These are phyloP conservation scores for Stagonosporopsis rhizophila DNA, from an alignment of 2,329 filamentous ascomycete species.

Conservation along the genomic window DNA sequence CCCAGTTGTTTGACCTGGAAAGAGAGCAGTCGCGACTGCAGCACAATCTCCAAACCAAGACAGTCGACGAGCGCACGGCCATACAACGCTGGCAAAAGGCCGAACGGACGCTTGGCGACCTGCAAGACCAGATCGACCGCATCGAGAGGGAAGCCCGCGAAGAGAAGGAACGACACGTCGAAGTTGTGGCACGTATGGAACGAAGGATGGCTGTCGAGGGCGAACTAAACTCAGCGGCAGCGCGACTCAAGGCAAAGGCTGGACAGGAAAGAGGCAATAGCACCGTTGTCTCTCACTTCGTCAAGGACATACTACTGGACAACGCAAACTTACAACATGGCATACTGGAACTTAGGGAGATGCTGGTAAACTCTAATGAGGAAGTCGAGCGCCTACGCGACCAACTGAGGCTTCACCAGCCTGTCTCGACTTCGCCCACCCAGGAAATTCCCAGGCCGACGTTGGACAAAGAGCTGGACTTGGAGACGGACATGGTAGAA, in stretches of 20 bases:
- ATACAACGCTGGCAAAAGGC: slow-evolving; percentile 85
- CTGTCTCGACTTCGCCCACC: slow-evolving; percentile 53
- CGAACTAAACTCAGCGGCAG: slow-evolving; percentile 80
- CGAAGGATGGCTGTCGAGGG: slow-evolving; percentile 81
- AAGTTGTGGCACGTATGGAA: slow-evolving; percentile 84
- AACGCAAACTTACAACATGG: slow-evolving; percentile 93
- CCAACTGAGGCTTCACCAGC: slow-evolving; percentile 80
- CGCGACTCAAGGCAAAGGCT: slow-evolving; percentile 75
- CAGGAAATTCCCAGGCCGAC: slow-evolving; percentile 53
- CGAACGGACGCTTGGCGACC: slow-evolving; percentile 75
- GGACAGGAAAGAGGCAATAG: slow-evolving; percentile 65
- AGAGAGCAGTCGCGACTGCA: slow-evolving; percentile 79
- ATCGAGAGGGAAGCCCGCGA: slow-evolving; percentile 85
- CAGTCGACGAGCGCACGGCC: slow-evolving; percentile 79
- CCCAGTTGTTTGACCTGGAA: slow-evolving; percentile 80
- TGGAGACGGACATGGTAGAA: slow-evolving; percentile 55
- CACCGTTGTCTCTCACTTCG: slow-evolving; percentile 90
- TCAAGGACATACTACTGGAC: slow-evolving; percentile 92
- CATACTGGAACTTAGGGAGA: slow-evolving; percentile 87
- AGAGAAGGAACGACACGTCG: slow-evolving; percentile 80
- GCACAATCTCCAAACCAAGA: slow-evolving; percentile 68
- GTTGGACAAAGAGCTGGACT: slow-evolving; percentile 76
- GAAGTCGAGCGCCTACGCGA: slow-evolving; percentile 89
- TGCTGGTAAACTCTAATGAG: slow-evolving; percentile 90
- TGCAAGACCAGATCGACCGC: slow-evolving; percentile 86